Evolutionary conservation across 169 alveolate species (phyloP), one percentile per base, ranked within the genome.

Genomic region (Babesia gibsoni): DNA sequence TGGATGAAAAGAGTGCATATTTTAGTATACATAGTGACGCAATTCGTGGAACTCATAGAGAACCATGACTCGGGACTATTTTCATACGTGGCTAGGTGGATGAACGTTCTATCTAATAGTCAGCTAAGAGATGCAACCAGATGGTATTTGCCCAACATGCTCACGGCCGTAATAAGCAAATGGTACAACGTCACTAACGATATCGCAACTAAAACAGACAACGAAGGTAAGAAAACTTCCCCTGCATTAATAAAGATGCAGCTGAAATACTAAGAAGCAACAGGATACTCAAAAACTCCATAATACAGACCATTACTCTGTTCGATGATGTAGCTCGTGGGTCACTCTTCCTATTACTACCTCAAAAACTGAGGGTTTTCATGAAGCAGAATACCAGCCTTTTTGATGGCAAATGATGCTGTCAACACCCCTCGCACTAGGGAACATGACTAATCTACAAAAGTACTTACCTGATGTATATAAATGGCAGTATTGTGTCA

Each of bases 101-200:
- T 61, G 72, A 23, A 22, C 39, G n/a, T 59, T 22, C 9, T 69
- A 9, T 53, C 73, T n/a, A 12, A 69, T 36, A 29, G 16, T 16
- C 81, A 52, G 36, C 59, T 69, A 29, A 46, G 33, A 18, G 59
- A 46, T 14, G 65, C 69, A 16, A 69, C 81, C 22, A 53, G 42
- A 39, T 69, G 81, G 81, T 69, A 69, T 33, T 54, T 69, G 4
- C 81, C 81, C 37, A 69, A 69, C 52, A 49, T 69, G 0, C 37
- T 69, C 37, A 37, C 54, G 1, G 25, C 73, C 9, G 27, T 69
- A 0, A 32, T 39, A 0, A 67, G 43, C 35, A 33, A 30, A 53
- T 42, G 66, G 67, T n/a, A 37, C 43, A 3, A 23, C 7, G 61
- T 54, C 43, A 50, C 36, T 33, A 53, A 52, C 58, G 49, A 23